Evolutionary conservation across 176 grass and related monocot genomes (phyloP).

Genomic region (Urochloa ruziziensis): DNA sequence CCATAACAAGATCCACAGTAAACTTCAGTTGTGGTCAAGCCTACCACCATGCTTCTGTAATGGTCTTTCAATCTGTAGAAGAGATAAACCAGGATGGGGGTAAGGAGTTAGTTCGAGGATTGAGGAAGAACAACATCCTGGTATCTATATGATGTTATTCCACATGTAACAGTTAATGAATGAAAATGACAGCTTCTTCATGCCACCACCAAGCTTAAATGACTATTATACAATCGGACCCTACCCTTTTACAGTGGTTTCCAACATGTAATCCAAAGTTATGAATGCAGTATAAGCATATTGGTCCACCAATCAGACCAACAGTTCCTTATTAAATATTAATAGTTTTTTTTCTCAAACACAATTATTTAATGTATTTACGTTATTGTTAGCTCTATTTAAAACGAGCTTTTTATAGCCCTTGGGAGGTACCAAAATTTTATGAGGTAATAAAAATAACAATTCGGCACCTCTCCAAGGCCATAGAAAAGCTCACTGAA

Average conservation of each 20-base stretch:
- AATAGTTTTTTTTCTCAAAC: neutral
- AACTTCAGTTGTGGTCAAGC: conserved; percentile 96
- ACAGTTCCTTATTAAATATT: neutral
- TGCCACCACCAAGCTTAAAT: neutral
- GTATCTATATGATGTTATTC: conserved; percentile 7
- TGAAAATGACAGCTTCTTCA: neutral
- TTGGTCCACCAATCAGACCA: neutral
- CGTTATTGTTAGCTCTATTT: no score
- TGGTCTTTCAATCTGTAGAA: conserved; percentile 81
- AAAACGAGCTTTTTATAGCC: neutral
- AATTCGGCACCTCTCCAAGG: neutral
- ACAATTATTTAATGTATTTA: no score
- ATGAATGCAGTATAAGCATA: neutral
- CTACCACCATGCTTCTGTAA: conserved; percentile 95
- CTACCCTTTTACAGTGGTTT: conserved; percentile 7
- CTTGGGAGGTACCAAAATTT: neutral
- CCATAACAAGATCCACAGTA: conserved; percentile 99
- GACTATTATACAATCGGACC: neutral
- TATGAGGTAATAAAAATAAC: neutral
- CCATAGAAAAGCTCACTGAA: neutral
- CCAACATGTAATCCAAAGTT: neutral
- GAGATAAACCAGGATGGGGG: conserved; percentile 11
- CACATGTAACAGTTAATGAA: neutral
- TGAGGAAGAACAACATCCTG: conserved; percentile 15
- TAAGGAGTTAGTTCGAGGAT: conserved; percentile 7